phyloP scores from a whole-genome alignment of 805 yeast species.

The Metschnikowia lunata region DNA sequence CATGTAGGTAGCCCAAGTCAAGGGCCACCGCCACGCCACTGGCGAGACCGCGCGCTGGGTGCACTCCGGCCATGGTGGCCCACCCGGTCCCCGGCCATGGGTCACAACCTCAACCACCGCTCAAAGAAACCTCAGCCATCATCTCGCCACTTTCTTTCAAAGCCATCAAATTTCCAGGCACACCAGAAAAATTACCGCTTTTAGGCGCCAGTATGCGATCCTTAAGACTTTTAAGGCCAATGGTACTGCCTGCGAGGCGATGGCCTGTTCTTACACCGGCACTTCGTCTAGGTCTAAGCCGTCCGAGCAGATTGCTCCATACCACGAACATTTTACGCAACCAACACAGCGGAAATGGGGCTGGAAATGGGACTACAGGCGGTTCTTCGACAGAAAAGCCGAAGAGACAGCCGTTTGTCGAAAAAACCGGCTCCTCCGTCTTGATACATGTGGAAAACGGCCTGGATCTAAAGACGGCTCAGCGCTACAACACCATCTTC shows the following conservation, averaged over 20 bases:
- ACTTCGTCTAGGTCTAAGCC: neutral
- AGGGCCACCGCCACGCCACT: too few species aligned
- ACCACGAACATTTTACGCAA: neutral
- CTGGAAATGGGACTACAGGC: neutral
- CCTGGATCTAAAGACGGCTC: slow-evolving; percentile 14
- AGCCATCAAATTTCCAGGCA: neutral
- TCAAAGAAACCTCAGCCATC: too few species aligned
- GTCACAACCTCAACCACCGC: too few species aligned
- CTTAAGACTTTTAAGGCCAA: slow-evolving; percentile 1
- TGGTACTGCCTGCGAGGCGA: neutral
- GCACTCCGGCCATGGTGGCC: too few species aligned
- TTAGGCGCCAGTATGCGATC: neutral
- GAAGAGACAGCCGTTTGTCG: neutral
- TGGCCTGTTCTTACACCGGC: neutral
- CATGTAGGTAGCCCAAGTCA: too few species aligned
- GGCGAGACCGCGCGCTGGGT: too few species aligned
- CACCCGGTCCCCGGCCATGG: too few species aligned
- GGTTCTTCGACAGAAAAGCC: neutral
- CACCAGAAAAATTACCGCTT: neutral
- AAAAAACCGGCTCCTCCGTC: neutral
- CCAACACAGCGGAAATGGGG: neutral
- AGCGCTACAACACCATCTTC: slow-evolving; percentile 16
- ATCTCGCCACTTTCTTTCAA: too few species aligned
- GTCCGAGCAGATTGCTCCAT: slow-evolving; percentile 2
- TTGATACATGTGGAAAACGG: neutral